phyloP scores from a whole-genome alignment of 352 stramenopile species.

The Phytophthora palmivora region DNA sequence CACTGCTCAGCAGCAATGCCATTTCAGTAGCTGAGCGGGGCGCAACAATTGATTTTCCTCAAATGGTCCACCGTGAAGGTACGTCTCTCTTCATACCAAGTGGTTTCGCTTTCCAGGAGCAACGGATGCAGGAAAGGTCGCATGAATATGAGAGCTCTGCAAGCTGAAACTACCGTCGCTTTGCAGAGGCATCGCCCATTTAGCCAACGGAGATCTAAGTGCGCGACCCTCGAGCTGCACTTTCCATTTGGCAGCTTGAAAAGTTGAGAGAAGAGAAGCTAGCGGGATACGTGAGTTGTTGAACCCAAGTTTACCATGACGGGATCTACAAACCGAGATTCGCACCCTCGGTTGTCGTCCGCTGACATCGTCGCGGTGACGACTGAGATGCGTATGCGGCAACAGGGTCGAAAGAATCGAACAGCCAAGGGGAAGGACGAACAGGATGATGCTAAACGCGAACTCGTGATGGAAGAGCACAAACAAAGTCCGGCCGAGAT shows the following conservation, averaged over 20 bases:
- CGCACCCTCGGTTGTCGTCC: slow-evolving; percentile 71
- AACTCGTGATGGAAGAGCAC: slow-evolving; percentile 86
- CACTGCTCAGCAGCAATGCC: slow-evolving; percentile 7
- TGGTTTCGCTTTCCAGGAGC: slow-evolving; percentile 22
- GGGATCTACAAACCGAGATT: slow-evolving; percentile 35
- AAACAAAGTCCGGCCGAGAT: slow-evolving; percentile 76
- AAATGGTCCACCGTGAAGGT: no score
- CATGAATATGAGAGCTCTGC: no score
- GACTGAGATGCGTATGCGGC: slow-evolving; percentile 79
- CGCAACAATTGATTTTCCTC: background rate
- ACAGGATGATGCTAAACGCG: slow-evolving; percentile 75
- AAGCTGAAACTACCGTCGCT: slow-evolving; percentile 35
- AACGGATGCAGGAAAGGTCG: slow-evolving; percentile 29
- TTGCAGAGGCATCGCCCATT: slow-evolving; percentile 11
- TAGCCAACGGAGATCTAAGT: slow-evolving; percentile 17
- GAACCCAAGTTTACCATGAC: slow-evolving; percentile 26
- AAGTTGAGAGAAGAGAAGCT: slow-evolving; percentile 6
- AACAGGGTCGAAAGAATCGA: slow-evolving; percentile 61
- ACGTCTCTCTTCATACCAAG: background rate
- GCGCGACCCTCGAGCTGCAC: slow-evolving; percentile 22
- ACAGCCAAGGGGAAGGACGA: slow-evolving; percentile 59
- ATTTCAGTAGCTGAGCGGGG: slow-evolving; percentile 9
- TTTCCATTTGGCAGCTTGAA: slow-evolving; percentile 34
- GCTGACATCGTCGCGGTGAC: slow-evolving; percentile 86
- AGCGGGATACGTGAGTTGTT: slow-evolving; percentile 9